Conservation (phyloP, 2,329 filamentous ascomycete species). For the Cladosporium sp. region DNA sequence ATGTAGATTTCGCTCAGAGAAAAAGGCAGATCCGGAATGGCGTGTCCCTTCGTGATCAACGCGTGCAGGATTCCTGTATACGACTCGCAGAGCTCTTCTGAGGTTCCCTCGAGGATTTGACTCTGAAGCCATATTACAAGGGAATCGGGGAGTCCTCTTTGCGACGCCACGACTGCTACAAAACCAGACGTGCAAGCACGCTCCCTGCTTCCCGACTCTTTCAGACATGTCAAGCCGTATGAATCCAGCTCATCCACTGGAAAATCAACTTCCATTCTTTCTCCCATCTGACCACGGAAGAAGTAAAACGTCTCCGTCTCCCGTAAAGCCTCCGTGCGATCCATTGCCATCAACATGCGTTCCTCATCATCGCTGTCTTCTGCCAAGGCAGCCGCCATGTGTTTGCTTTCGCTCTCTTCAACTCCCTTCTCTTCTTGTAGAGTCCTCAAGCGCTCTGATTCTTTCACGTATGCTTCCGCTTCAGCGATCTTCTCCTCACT, state of each 20-base stretch:
- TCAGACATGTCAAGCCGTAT: slow-evolving; percentile 17
- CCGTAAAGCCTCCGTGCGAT: slow-evolving; percentile 56
- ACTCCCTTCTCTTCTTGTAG: slow-evolving; percentile 15
- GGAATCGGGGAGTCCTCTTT: slow-evolving; percentile 34
- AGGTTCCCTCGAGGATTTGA: slow-evolving; percentile 28
- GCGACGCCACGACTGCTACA: slow-evolving; percentile 34
- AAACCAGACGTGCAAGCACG: slow-evolving; percentile 41
- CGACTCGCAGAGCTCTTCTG: slow-evolving; percentile 33
- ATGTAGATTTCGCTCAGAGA: not conserved
- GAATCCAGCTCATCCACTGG: not conserved
- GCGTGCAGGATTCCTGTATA: slow-evolving; percentile 28
- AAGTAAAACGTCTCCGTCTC: slow-evolving; percentile 54
- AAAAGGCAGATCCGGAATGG: not conserved
- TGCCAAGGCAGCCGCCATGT: slow-evolving; percentile 38
- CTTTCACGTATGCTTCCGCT: slow-evolving; percentile 19
- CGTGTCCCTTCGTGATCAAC: not conserved
- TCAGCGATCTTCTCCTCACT: slow-evolving; percentile 23
- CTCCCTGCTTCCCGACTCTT: slow-evolving; percentile 30
- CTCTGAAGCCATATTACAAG: slow-evolving; percentile 41
- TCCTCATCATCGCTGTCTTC: slow-evolving; percentile 40
- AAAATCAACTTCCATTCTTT: not conserved
- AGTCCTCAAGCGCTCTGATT: slow-evolving; percentile 13
- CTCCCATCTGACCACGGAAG: slow-evolving; percentile 37
- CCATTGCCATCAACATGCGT: slow-evolving; percentile 53
- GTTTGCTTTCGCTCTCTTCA: slow-evolving; percentile 15